Base-by-base conservation (phyloP, 164 flowering plant genomes). In the Nymphaea colorata region DNA sequence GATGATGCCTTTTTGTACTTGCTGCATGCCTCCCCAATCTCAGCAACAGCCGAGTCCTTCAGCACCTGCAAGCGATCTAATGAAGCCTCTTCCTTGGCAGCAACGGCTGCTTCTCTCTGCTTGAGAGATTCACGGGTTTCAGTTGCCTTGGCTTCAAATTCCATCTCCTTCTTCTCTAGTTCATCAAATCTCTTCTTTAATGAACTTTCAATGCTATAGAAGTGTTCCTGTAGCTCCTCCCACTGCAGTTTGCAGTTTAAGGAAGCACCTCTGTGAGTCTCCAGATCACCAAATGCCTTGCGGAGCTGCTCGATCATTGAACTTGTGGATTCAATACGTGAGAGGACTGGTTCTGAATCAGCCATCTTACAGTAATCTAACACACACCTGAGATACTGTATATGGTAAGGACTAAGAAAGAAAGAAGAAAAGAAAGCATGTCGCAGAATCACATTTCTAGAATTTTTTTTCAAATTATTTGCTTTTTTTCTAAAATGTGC, bases 141-240 rank as follows among this genome's bases (percentile, higher is more conserved):
- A 36, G 76, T 73, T 44, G 86, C 87, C 80, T 84, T 91, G 71
- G 66, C 79, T 74, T 86, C 83, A 72, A 70, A 87, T 67, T 83
- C 88, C 79, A 82, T 94, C 68, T 91, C 96, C 72, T 91, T 95
- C 74, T 84, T 87, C 76, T 91, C 96, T 75, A 94, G 70, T 69
- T 90, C 96, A 79, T 78, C 74, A 73, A 91, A 90, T 25, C 96
- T 89, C 72, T 87, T 86, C 82, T 88, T 91, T 71, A 94, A 77
- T 53, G 98, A 94, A 77, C 85, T 88, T 76, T 94, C 92, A 57
- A 94, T 91, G 70, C 96, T 96, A 71, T 90, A 88, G 68, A 94
- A 90, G 74, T 94, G 99, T 60, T 81, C 97, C 75, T 90, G 98
- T 57, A 94, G 89, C 78, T 91, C 94, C 81, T 94, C 88, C 99